Base-by-base conservation (phyloP, 805 yeast genomes). In the Myxozyma melibiosi region DNA sequence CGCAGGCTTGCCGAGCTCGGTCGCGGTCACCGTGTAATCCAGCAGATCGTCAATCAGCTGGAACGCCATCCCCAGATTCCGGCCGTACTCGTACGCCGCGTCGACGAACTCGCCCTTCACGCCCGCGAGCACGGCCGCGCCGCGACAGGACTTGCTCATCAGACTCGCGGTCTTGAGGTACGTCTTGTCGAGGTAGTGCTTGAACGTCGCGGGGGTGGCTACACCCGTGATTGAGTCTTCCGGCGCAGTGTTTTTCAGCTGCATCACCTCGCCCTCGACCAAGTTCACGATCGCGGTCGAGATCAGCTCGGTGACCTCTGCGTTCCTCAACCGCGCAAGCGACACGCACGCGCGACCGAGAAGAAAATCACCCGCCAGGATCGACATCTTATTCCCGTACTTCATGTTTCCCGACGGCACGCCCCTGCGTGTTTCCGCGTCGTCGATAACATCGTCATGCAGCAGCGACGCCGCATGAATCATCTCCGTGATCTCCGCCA, bases 241-340 rank as follows among this genome's bases (percentile, higher is more conserved):
- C 40, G 86, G 75, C 6, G 91, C 94, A 0, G 97, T 90, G 73
- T 94, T 94, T 66, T 92, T 91, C 76, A 94, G 81, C 75, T 94
- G 99, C 98, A 94, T 94, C 71, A 94, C 92, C 74, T 94, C 99
- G 49, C 99, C 99, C 74, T 94, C 99, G 0, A 94, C 98, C 58
- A 94, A 78, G 70, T 94, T 94, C 11, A 98, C 99, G 70, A 94
- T 94, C 31, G 97, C 87, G 13, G 97, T 92, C 2, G 97, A 90
- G 76, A 94, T 83, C 60, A 94, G 78, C 75, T 94, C 99, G 57
- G 90, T 91, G 44, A 94, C 99, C 75, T 94, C 98, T n/a, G 97
- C 92, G 71, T 94, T 92, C 69, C 97, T 79, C 49, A 94, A 75
- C 59, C 99, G 78, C 11, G 97, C 95, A 63, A 94, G 85, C 1